Conservation (phyloP, 1,284 basidiomycete genomes). For the Cystobasidium slooffiae region DNA sequence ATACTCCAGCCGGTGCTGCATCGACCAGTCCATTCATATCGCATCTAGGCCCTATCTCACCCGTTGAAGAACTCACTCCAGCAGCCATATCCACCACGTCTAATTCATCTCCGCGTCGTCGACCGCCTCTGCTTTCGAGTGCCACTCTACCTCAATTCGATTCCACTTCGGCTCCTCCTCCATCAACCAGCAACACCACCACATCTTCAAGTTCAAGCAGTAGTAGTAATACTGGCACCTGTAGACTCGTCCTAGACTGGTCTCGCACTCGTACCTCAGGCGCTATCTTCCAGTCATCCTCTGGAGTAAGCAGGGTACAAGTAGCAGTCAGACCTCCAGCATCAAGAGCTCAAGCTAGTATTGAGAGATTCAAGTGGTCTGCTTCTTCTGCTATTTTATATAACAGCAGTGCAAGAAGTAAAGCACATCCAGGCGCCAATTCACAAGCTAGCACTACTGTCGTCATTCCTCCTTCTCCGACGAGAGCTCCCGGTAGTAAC, state of each 20-base stretch:
- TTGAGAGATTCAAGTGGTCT: slow-evolving; percentile 2
- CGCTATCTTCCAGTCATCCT: slow-evolving; percentile 5
- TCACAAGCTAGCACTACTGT: too few species aligned
- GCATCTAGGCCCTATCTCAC: not conserved
- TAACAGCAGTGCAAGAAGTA: too few species aligned
- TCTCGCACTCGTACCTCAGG: slow-evolving; percentile 2
- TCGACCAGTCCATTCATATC: not conserved
- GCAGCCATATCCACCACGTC: not conserved
- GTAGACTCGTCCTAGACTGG: slow-evolving; percentile 1
- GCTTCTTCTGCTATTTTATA: not conserved
- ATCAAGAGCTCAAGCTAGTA: not conserved
- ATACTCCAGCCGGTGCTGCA: not conserved
- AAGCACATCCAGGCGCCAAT: too few species aligned
- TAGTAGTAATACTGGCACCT: not conserved
- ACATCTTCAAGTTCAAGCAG: not conserved
- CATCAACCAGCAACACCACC: not conserved
- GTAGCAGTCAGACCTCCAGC: not conserved
- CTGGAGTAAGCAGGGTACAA: slow-evolving; percentile 14
- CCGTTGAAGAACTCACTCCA: not conserved
- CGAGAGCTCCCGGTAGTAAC: too few species aligned
- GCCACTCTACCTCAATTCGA: not conserved
- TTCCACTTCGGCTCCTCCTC: not conserved
- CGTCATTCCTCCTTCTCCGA: too few species aligned
- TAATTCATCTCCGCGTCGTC: not conserved
- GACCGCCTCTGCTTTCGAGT: not conserved